phyloP scores from a whole-genome alignment of 176 grass and related monocot species.

The Themeda triandra region DNA sequence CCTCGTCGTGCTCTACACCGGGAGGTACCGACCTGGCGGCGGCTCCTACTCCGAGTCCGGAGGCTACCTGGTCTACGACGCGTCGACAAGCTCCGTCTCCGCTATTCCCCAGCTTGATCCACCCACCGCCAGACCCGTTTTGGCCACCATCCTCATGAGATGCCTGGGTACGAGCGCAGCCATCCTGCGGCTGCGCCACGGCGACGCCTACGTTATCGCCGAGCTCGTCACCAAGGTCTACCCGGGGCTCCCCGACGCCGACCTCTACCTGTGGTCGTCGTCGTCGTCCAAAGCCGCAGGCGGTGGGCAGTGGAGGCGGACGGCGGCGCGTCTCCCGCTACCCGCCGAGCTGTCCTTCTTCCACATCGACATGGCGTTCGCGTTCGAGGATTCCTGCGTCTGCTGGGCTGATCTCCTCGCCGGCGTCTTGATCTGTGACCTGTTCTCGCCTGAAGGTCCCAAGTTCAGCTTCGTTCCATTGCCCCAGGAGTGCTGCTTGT shows the following conservation, averaged over 20 bases:
- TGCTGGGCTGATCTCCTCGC: background rate
- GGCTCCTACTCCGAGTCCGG: rapidly evolving
- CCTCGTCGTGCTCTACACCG: background rate
- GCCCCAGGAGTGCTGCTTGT: background rate
- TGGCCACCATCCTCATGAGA: background rate
- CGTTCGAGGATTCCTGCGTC: background rate
- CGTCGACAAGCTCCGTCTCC: background rate
- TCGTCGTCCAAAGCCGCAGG: too few species aligned
- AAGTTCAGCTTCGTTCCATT: background rate
- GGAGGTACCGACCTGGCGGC: background rate
- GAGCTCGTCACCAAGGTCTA: background rate
- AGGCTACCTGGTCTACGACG: background rate
- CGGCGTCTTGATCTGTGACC: background rate
- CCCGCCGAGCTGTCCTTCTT: background rate
- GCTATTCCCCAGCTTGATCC: background rate
- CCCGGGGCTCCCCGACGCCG: background rate
- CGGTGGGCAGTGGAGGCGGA: background rate
- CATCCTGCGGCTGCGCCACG: background rate
- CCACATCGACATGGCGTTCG: background rate
- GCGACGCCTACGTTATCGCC: background rate
- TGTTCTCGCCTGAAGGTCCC: background rate
- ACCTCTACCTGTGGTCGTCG: background rate
- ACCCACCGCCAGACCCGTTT: too few species aligned
- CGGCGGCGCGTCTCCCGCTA: background rate
- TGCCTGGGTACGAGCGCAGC: background rate